These are phyloP conservation scores for Meira miltonrushii DNA, from an alignment of 1,284 basidiomycete species.

Conservation along the genomic window DNA sequence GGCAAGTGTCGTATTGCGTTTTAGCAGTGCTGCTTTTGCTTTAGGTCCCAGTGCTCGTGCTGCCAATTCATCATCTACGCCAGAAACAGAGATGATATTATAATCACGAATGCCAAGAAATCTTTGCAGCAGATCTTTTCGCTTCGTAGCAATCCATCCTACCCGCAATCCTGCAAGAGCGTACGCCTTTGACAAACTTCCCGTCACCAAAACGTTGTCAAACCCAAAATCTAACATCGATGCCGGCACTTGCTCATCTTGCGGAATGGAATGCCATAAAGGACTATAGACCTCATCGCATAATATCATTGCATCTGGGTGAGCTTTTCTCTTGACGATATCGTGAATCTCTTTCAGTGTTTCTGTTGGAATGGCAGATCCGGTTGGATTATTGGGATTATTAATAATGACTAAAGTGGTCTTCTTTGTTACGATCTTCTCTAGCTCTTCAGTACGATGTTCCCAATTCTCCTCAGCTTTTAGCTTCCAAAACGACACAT, in stretches of 20 bases:
- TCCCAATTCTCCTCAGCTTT: constrained; percentile 7
- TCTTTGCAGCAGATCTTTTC: constrained; percentile 4
- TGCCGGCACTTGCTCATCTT: neutral
- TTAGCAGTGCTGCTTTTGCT: constrained; percentile 1
- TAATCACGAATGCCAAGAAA: constrained; percentile 10
- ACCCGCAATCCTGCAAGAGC: constrained; percentile 13
- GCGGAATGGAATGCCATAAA: constrained; percentile 7
- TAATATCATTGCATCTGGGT: constrained; percentile 9
- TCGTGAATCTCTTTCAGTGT: neutral
- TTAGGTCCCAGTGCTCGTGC: constrained; percentile 7
- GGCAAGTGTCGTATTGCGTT: constrained; percentile 11
- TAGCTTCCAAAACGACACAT: constrained; percentile 10
- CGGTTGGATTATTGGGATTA: constrained; percentile 17
- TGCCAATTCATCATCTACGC: constrained; percentile 13
- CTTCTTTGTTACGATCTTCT: constrained; percentile 4
- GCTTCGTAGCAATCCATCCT: constrained; percentile 13
- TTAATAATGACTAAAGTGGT: constrained; percentile 14
- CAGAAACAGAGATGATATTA: constrained; percentile 12
- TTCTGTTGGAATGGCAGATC: neutral
- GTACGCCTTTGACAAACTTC: constrained; percentile 13
- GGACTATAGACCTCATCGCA: constrained; percentile 16
- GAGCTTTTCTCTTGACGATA: constrained; percentile 1
- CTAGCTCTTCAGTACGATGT: constrained; percentile 7
- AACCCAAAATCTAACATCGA: constrained; percentile 12
- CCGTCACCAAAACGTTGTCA: constrained; percentile 11